These are phyloP conservation scores for Plectosphaerella plurivora DNA, from an alignment of 2,329 filamentous ascomycete genomes.

Conservation along the genomic window DNA sequence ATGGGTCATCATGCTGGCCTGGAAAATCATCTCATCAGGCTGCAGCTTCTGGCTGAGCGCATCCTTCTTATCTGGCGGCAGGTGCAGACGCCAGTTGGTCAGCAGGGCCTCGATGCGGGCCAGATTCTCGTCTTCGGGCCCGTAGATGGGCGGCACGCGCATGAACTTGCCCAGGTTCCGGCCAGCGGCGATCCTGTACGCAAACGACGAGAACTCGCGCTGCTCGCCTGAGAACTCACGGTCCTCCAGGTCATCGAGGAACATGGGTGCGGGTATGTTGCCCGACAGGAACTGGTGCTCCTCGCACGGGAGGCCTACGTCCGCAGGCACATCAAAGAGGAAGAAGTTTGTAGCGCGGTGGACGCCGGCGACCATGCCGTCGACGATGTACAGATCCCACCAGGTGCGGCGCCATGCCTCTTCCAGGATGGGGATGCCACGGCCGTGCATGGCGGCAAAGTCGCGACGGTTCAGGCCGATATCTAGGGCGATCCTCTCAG, in stretches of 20 bases:
- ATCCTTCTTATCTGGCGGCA: constrained; percentile 68
- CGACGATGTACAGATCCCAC: constrained; percentile 81
- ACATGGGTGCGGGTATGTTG: constrained; percentile 55
- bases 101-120: constrained; percentile 47
- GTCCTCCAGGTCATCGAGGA: constrained; percentile 72
- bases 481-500: constrained; percentile 68
- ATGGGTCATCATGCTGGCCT: constrained; percentile 75
- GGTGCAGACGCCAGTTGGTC: constrained; percentile 73
- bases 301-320: constrained; percentile 76
- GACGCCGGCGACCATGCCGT: constrained; percentile 80
- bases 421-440: constrained; percentile 63
- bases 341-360: constrained; percentile 66
- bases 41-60: constrained; percentile 65
- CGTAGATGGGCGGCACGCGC: constrained; percentile 45
- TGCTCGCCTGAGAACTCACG: constrained; percentile 67
- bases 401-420: constrained; percentile 86
- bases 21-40: constrained; percentile 87
- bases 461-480: constrained; percentile 69
- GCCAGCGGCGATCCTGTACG: constrained; percentile 78
- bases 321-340: constrained; percentile 61
- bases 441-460: constrained; percentile 61
- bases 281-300: constrained; percentile 64
- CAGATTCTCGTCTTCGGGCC: constrained; percentile 49
- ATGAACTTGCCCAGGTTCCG: constrained; percentile 77
- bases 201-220: constrained; percentile 74